Evolutionary conservation across 148 eudicot genomes (phyloP).

Genomic region (Fagopyrum homotropicum): DNA sequence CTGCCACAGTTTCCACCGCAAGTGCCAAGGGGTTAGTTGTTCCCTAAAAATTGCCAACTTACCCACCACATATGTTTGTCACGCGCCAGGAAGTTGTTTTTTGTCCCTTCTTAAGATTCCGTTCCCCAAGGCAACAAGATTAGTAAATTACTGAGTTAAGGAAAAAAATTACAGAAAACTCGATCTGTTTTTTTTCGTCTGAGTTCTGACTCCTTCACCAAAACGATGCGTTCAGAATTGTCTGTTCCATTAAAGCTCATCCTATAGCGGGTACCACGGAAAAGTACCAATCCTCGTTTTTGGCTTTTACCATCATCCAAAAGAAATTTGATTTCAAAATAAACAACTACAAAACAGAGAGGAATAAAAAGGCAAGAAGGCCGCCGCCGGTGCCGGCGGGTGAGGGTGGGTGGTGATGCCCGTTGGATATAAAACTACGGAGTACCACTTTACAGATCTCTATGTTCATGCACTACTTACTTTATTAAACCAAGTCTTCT

Average conservation of each 20-base stretch:
- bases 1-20: neutral
- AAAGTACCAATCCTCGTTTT: neutral
- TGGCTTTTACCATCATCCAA: slow-evolving; percentile 6
- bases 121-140: neutral
- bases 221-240: slow-evolving; percentile 9
- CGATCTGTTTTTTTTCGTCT: neutral
- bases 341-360: neutral
- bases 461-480: neutral
- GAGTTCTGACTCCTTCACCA: neutral
- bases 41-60: neutral
- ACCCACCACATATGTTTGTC: neutral
- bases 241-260: slow-evolving; percentile 2
- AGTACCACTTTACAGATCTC: neutral
- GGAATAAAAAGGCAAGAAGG: neutral
- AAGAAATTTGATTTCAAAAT: neutral
- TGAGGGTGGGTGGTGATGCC: slow-evolving; percentile 10
- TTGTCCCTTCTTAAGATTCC: neutral
- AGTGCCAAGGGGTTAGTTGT: neutral
- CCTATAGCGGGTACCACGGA: slow-evolving; percentile 14
- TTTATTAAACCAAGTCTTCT: neutral
- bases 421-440: neutral
- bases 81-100: neutral
- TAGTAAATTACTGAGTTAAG: neutral
- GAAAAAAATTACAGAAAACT: neutral
- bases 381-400: slow-evolving; percentile 7